Percentiles rank a stretch among this genome's conserved stretches.
Evolutionary conservation across 495 filamentous ascomycete genomes (phyloP).

Genomic region (Xylaria castorea): DNA sequence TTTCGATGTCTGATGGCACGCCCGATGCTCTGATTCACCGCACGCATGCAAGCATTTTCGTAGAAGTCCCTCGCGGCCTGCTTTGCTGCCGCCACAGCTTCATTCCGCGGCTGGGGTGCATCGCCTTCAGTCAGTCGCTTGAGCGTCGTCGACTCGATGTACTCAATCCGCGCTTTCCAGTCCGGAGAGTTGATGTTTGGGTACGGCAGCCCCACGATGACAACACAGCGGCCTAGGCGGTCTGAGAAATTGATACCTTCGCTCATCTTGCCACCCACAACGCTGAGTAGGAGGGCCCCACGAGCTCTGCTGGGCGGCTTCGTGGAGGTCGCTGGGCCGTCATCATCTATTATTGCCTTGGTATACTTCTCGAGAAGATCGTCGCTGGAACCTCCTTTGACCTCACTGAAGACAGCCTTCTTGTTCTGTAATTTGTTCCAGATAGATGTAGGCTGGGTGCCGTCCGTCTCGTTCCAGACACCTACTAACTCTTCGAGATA

Average conservation of each 20-base stretch:
- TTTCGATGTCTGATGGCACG: conserved; percentile 85
- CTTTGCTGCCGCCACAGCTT: conserved; percentile 56
- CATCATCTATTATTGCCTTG: conserved; percentile 62
- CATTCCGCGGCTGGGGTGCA: conserved; percentile 60
- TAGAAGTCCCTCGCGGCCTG: conserved; percentile 82
- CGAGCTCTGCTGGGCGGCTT: conserved; percentile 43
- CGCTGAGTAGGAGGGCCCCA: conserved; percentile 85
- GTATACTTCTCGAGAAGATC: conserved; percentile 75
- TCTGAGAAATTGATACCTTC: conserved; percentile 99
- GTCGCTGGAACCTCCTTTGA: conserved; percentile 66
- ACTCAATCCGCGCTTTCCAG: conserved; percentile 90
- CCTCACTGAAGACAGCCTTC: conserved; percentile 73
- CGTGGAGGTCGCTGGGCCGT: neutral
- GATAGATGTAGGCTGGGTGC: conserved; percentile 43
- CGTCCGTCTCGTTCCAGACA: conserved; percentile 64
- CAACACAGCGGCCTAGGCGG: conserved; percentile 81
- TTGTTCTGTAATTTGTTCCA: conserved; percentile 63
- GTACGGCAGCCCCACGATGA: conserved; percentile 91
- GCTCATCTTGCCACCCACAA: conserved; percentile 93
- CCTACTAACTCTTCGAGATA: conserved; percentile 78
- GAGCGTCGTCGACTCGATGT: conserved; percentile 75
- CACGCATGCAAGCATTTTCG: conserved; percentile 94
- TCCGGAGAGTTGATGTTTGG: conserved; percentile 89
- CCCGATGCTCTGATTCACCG: conserved; percentile 96
- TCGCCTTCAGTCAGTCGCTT: conserved; percentile 49